A percentile compares a stretch with the other conserved stretches of the same genome.
phyloP scores from a whole-genome alignment of 257 asterid species.

The Paulownia fortunei region DNA sequence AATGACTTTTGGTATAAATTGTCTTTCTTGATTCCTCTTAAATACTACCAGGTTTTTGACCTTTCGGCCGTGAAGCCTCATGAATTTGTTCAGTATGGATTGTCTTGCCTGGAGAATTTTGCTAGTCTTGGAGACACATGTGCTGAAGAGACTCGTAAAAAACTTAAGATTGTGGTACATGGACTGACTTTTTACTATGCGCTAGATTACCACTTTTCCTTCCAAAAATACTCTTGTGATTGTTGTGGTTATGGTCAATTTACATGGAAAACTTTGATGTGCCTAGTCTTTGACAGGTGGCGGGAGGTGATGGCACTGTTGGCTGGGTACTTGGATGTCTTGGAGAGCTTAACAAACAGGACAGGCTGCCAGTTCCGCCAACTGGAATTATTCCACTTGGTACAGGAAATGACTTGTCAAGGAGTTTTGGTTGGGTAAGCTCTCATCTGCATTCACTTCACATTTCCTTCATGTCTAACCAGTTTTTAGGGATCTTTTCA shows the following conservation, averaged over 20 bases:
- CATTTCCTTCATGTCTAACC: conserved; percentile 21
- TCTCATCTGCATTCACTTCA: conserved; percentile 24
- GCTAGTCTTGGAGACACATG: conserved; percentile 81
- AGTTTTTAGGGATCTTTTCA: conserved; percentile 33
- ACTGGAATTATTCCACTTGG: conserved; percentile 93
- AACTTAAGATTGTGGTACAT: conserved; percentile 91
- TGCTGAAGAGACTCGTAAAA: conserved; percentile 80
- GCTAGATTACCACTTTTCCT: background rate
- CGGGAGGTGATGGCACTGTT: conserved; percentile 99
- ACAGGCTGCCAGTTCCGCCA: conserved; percentile 79
- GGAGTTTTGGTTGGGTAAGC: conserved; percentile 97
- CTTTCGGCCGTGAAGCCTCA: conserved; percentile 88
- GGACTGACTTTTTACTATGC: conserved; percentile 5
- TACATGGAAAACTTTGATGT: conserved; percentile 24
- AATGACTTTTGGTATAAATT: conserved; percentile 10
- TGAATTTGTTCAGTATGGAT: conserved; percentile 90
- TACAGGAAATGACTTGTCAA: conserved; percentile 95
- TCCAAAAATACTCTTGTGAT: background rate
- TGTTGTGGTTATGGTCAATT: conserved; percentile 16
- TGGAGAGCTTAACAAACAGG: conserved; percentile 73
- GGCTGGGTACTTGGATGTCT: conserved; percentile 99
- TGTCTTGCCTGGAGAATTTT: conserved; percentile 89
- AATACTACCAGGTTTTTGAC: conserved; percentile 84
- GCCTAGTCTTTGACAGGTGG: conserved; percentile 68
- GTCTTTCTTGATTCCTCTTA: conserved; percentile 17